A percentile compares a stretch with the other conserved stretches of the same genome.
phyloP scores from a whole-genome alignment of 2,329 filamentous ascomycete genomes.

The Aspergillus versicolor region DNA sequence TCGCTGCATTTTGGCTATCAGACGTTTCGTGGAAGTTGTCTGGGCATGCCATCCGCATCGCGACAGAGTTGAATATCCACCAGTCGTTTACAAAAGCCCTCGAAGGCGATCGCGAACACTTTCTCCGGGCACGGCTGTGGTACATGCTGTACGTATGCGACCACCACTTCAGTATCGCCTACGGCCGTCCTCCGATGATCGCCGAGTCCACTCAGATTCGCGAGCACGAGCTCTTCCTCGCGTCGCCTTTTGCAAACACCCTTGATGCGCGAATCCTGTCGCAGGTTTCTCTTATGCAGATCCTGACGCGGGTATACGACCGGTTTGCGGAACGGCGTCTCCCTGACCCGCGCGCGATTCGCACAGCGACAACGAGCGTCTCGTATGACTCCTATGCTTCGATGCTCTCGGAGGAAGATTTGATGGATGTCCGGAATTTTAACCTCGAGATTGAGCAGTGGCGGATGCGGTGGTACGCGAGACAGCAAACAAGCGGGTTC shows the following conservation, averaged over 20 bases:
- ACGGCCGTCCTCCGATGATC: constrained; percentile 34
- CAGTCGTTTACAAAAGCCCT: constrained; percentile 24
- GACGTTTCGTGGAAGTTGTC: constrained; percentile 37
- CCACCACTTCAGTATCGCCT: constrained; percentile 39
- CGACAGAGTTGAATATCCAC: constrained; percentile 25
- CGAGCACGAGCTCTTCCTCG: background rate
- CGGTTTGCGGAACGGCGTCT: background rate
- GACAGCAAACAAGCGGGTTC: background rate
- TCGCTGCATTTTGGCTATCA: constrained; percentile 51
- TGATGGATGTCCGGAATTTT: background rate
- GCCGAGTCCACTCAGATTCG: background rate
- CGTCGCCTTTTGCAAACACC: background rate
- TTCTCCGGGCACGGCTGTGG: constrained; percentile 28
- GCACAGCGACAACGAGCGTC: background rate
- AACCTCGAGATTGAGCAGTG: background rate
- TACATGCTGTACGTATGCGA: constrained; percentile 40
- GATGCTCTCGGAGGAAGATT: background rate
- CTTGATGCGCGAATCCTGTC: background rate
- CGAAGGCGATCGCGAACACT: constrained; percentile 21
- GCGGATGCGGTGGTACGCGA: background rate
- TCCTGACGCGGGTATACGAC: background rate
- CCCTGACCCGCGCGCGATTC: background rate
- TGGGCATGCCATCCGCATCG: constrained; percentile 21
- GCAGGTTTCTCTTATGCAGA: background rate
- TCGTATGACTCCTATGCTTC: background rate